A percentile compares a stretch with the other conserved stretches of the same genome.
Evolutionary conservation across 148 eudicot species (phyloP).

Genomic region (Agrostemma githago): DNA sequence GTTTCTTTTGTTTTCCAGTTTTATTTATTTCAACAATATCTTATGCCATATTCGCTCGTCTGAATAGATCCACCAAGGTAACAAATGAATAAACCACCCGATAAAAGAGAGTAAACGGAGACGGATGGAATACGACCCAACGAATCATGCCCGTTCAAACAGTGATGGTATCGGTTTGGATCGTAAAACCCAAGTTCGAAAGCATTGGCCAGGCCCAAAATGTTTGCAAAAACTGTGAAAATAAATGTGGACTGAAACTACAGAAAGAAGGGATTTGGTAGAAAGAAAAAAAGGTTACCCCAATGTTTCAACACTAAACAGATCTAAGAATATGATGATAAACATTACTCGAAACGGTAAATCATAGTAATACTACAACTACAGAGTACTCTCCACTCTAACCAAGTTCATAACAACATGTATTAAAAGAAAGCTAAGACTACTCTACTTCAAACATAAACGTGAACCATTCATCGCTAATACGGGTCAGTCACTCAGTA

Average conservation of each 20-base stretch:
- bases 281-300: neutral
- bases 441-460: neutral
- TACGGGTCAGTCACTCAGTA: neutral
- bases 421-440: conserved; percentile 1
- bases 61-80: no score
- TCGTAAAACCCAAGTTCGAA: neutral
- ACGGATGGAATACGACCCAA: no score
- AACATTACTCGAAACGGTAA: neutral
- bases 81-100: no score
- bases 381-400: neutral
- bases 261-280: neutral
- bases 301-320: neutral
- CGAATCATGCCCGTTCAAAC: no score
- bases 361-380: conserved; percentile 1
- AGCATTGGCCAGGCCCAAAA: neutral
- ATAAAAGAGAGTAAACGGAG: no score
- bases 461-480: conserved; percentile 9
- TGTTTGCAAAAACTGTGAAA: neutral
- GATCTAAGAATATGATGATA: neutral
- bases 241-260: neutral
- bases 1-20: neutral
- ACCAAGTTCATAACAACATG: conserved; percentile 20
- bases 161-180: neutral
- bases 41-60: no score
- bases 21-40: no score